Evolutionary conservation across 495 filamentous ascomycete genomes (phyloP).

Genomic region (Penicillium subrubescens): DNA sequence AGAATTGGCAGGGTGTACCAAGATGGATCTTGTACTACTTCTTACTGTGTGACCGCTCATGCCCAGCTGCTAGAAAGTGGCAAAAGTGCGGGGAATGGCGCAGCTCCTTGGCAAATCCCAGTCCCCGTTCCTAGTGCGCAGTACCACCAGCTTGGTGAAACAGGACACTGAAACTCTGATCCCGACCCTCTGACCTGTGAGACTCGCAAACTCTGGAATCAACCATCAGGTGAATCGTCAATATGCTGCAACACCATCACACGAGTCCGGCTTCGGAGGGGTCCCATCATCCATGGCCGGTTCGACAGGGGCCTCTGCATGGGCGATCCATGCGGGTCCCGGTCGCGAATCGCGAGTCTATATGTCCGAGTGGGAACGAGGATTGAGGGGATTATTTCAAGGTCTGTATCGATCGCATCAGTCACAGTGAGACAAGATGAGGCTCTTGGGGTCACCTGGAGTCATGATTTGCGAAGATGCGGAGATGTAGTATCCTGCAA

Average conservation of each 20-base stretch:
- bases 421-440: neutral
- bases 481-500: neutral
- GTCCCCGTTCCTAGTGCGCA: no score
- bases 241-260: neutral
- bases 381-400: no score
- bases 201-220: neutral
- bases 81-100: neutral
- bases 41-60: neutral
- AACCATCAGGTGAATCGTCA: neutral
- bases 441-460: neutral
- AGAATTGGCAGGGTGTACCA: neutral
- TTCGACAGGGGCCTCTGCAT: neutral
- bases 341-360: neutral
- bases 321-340: neutral
- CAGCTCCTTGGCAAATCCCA: neutral
- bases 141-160: neutral
- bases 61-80: neutral
- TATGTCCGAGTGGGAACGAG: neutral
- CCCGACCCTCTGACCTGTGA: neutral
- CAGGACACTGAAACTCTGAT: neutral
- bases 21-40: neutral
- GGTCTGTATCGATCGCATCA: no score
- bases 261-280: neutral
- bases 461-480: neutral
- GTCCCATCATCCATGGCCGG: neutral